Evolutionary conservation across 139 green algal species (phyloP), one percentile per base, ranked within the genome.

Genomic region (Chlamydomonas sp.): DNA sequence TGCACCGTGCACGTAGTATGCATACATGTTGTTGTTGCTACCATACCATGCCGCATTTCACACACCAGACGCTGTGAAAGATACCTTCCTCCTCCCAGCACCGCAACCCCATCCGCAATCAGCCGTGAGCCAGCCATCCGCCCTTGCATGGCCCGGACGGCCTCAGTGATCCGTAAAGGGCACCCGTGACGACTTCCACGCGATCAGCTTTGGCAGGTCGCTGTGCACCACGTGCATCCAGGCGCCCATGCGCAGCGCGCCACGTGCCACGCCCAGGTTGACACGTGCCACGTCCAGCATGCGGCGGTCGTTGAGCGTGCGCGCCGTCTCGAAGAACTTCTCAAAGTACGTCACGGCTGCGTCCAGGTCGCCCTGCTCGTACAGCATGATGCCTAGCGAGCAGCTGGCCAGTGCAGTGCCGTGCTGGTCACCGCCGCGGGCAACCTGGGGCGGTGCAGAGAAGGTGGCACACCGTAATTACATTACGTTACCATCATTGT

Each of bases 321-420:
- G 90, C 18, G 93, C 93, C 16, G 95, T 83, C 85, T 97, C 95
- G 89, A 95, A 97, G 90, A 96, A 97, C 20, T 94, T 93, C 77
- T 97, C 94, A 86, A 97, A 96, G 92, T 95, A 96, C 49, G 80
- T 90, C 18, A 94, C 91, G 2, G 93, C 89, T 31, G 80, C 68
- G 74, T 94, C 77, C 82, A 92, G 79, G 20, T 90, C 75, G 73
- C 84, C 83, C 62, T 96, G 91, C 77, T 95, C 79, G 74, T 92
- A 93, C 88, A 95, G 93, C 31, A 96, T 89, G 73, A 94, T 90
- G 60, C 95, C 95, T n/a, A 97, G 90, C 63, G 83, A 93, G 93
- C 94, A 97, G 89, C 90, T 94, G 5, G 94, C 95, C 60, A 90
- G 86, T 10, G 94, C 94, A 2, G 93, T 92, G 62, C 93, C 94